Percentiles rank a stretch among this genome's conserved stretches.
Conservation (phyloP, 768 basidiomycete genomes). For the Pulveroboletus ravenelii region DNA sequence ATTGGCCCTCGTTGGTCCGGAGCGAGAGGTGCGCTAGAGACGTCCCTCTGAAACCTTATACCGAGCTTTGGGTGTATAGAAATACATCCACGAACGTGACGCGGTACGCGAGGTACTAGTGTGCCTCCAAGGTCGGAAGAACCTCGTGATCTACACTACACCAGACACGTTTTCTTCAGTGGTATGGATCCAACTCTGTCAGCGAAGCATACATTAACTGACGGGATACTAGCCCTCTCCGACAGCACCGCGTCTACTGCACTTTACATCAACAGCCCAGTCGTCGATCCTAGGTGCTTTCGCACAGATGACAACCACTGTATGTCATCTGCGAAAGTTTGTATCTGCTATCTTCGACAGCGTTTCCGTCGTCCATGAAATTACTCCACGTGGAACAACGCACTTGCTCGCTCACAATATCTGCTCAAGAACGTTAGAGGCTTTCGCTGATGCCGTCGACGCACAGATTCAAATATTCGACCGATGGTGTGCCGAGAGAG, state of each 20-base stretch:
- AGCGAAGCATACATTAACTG: neutral
- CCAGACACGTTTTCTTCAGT: slow-evolving; percentile 32
- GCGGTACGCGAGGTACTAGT: slow-evolving; percentile 75
- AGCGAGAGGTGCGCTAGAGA: slow-evolving; percentile 36
- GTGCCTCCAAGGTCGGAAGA: slow-evolving; percentile 67
- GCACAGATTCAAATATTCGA: slow-evolving; percentile 55
- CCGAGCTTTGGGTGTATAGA: slow-evolving; percentile 33
- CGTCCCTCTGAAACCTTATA: neutral
- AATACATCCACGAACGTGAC: slow-evolving; percentile 69
- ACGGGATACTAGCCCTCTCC: slow-evolving; percentile 38
- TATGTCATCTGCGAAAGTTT: slow-evolving; percentile 63
- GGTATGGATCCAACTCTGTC: slow-evolving; percentile 13
- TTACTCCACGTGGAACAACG: slow-evolving; percentile 18
- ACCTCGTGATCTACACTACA: slow-evolving; percentile 45
- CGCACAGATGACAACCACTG: slow-evolving; percentile 52
- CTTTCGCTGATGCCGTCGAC: slow-evolving; percentile 74
- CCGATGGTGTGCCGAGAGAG: slow-evolving; percentile 64
- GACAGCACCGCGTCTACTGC: slow-evolving; percentile 56
- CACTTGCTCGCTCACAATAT: slow-evolving; percentile 22
- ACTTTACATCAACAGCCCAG: slow-evolving; percentile 64
- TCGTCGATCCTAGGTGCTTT: slow-evolving; percentile 59
- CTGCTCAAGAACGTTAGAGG: slow-evolving; percentile 64
- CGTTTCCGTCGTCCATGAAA: slow-evolving; percentile 13
- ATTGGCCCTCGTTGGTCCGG: slow-evolving; percentile 37
- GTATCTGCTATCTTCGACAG: slow-evolving; percentile 43